Conservation (phyloP, 2,329 filamentous ascomycete species). For the Fusarium subtropicale region DNA sequence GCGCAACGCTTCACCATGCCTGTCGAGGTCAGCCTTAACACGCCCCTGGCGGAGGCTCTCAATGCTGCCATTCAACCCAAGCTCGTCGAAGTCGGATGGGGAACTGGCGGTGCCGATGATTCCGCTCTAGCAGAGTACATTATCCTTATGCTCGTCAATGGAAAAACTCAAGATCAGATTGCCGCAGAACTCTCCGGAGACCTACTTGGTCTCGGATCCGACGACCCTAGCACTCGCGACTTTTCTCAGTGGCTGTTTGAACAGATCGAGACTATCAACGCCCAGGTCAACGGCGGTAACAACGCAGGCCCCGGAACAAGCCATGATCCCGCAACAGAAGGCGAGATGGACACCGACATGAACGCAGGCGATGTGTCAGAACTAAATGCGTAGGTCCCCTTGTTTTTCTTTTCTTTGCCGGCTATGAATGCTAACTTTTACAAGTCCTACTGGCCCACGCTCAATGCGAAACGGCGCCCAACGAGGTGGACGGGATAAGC, state of each 20-base stretch:
- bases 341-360: conserved; percentile 79
- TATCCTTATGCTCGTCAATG: conserved; percentile 95
- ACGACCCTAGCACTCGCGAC: conserved; percentile 83
- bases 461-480: conserved; percentile 83
- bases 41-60: conserved; percentile 86
- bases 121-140: conserved; percentile 94
- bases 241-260: conserved; percentile 96
- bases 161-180: conserved; percentile 91
- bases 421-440: conserved; percentile 54
- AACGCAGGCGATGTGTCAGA: conserved; percentile 64
- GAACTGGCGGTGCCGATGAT: conserved; percentile 79
- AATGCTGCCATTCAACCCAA: conserved; percentile 88
- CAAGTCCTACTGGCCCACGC: conserved; percentile 91
- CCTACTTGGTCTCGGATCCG: conserved; percentile 82
- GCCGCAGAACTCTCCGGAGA: conserved; percentile 89
- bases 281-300: conserved; percentile 67
- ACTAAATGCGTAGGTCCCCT: conserved; percentile 67
- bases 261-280: conserved; percentile 77
- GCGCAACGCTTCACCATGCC: conserved; percentile 69
- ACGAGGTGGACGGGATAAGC: conserved; percentile 75
- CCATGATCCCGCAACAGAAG: conserved; percentile 52
- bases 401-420: neutral
- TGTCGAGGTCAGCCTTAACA: conserved; percentile 79
- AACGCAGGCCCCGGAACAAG: conserved; percentile 49
- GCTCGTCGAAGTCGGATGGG: conserved; percentile 93